Conservation (phyloP, 768 basidiomycete genomes). For the Pisolithus tinctorius region DNA sequence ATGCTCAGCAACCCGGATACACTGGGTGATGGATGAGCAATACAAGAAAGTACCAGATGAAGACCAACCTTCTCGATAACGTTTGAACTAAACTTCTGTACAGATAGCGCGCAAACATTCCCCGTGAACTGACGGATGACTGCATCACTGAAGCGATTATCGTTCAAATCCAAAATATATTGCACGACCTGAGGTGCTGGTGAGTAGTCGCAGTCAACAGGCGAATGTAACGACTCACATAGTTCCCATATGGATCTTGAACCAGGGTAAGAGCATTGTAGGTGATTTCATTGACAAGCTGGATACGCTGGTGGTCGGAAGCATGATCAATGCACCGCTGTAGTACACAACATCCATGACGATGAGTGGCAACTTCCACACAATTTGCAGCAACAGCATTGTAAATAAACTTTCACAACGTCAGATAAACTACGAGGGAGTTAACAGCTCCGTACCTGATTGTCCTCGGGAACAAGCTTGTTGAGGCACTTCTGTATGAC, state of each 20-base stretch:
- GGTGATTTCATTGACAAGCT: constrained; percentile 98
- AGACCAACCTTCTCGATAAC: constrained; percentile 85
- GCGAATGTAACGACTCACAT: constrained; percentile 40
- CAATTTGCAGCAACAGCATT: constrained; percentile 99
- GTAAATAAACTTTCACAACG: constrained; percentile 76
- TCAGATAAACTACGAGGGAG: neutral
- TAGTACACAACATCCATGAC: constrained; percentile 97
- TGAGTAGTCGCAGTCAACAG: neutral
- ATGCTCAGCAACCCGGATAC: constrained; percentile 92
- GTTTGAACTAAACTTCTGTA: constrained; percentile 99
- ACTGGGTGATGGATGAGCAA: constrained; percentile 30
- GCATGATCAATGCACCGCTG: constrained; percentile 99
- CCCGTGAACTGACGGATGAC: constrained; percentile 97
- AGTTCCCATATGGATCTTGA: constrained; percentile 95
- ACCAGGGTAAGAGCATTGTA: constrained; percentile 97
- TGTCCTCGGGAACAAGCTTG: constrained; percentile 96
- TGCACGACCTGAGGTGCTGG: constrained; percentile 69
- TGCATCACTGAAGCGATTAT: constrained; percentile 95
- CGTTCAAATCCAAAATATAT: constrained; percentile 97
- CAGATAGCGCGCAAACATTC: constrained; percentile 95
- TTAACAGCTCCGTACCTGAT: constrained; percentile 56
- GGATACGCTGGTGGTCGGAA: constrained; percentile 88
- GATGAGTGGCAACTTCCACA: constrained; percentile 96
- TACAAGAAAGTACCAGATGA: neutral
- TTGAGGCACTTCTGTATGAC: constrained; percentile 99